These are phyloP conservation scores for Pontederia paniculata DNA, from an alignment of 176 grass and related monocot species.

Conservation along the genomic window DNA sequence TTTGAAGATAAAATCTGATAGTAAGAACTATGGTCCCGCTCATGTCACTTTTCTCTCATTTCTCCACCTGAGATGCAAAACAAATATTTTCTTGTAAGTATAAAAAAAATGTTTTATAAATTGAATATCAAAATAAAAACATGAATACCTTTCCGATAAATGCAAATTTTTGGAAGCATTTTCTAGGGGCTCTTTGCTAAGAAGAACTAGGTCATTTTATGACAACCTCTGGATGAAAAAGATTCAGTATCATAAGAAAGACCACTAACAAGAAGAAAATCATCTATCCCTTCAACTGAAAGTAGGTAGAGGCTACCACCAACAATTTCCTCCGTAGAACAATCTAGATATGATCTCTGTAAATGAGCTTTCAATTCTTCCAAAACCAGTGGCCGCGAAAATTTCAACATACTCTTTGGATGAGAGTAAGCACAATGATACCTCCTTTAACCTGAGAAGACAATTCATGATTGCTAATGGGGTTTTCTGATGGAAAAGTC, in stretches of 20 bases:
- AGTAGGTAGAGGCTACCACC: slow-evolving; percentile 56
- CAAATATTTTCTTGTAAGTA: slow-evolving; percentile 20
- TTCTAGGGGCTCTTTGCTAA: slow-evolving; percentile 70
- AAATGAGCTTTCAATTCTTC: slow-evolving; percentile 97
- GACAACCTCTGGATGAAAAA: slow-evolving; percentile 44
- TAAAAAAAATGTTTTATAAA: background rate
- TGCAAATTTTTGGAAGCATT: slow-evolving; percentile 45
- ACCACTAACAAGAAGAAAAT: slow-evolving; percentile 73
- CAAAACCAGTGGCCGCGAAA: slow-evolving; percentile 83
- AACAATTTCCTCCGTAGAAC: slow-evolving; percentile 53
- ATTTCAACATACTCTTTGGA: slow-evolving; percentile 80
- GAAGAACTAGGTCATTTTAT: slow-evolving; percentile 90
- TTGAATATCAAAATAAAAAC: no score
- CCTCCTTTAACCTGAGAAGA: slow-evolving; percentile 47
- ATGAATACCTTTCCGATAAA: slow-evolving; percentile 76
- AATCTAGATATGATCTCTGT: slow-evolving; percentile 57
- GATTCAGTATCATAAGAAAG: slow-evolving; percentile 44
- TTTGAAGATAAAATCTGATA: slow-evolving; percentile 62
- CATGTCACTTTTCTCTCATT: slow-evolving; percentile 63
- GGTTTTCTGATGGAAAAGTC: slow-evolving; percentile 21
- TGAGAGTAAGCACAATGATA: slow-evolving; percentile 71
- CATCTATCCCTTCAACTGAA: slow-evolving; percentile 94
- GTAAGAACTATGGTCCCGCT: slow-evolving; percentile 50
- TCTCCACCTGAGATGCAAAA: slow-evolving; percentile 52
- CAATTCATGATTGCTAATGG: background rate